These are phyloP conservation scores for Calocybe gambosa DNA, from an alignment of 1,284 basidiomycete species.

Conservation along the genomic window DNA sequence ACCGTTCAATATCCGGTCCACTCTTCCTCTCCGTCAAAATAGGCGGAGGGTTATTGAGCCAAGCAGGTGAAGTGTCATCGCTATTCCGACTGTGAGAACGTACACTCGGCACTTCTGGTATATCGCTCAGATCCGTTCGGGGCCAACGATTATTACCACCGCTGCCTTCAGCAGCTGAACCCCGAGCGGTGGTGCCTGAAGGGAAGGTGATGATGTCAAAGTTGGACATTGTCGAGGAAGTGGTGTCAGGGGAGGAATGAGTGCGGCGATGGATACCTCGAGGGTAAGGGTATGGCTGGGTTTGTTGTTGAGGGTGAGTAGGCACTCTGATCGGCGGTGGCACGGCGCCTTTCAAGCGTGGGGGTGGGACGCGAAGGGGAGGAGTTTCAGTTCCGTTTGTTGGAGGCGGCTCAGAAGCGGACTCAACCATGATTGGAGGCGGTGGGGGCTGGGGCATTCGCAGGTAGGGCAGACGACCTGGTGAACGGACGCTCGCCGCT, in stretches of 20 bases:
- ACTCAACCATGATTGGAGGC: slow-evolving; percentile 6
- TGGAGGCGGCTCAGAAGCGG: neutral
- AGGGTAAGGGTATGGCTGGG: slow-evolving; percentile 1
- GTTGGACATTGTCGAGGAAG: slow-evolving; percentile 9
- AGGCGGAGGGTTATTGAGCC: neutral
- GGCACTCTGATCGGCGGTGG: neutral
- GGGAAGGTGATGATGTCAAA: slow-evolving; percentile 14
- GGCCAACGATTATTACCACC: neutral
- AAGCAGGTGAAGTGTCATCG: slow-evolving; percentile 6
- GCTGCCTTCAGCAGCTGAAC: neutral
- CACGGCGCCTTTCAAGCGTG: neutral
- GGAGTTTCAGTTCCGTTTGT: neutral
- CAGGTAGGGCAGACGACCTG: neutral
- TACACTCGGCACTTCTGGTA: slow-evolving; percentile 11
- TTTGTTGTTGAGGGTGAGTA: slow-evolving; percentile 9
- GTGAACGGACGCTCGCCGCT: neutral
- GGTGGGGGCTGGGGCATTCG: slow-evolving; percentile 1
- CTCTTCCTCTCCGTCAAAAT: neutral
- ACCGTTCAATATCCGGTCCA: slow-evolving; percentile 8
- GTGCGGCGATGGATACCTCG: slow-evolving; percentile 3
- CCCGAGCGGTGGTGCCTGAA: neutral
- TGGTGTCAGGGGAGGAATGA: slow-evolving; percentile 12
- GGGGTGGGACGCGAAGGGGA: slow-evolving; percentile 10
- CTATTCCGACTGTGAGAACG: slow-evolving; percentile 10
- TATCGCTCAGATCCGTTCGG: slow-evolving; percentile 11